These are phyloP conservation scores for Ramalina intermedia DNA, from an alignment of 495 filamentous ascomycete species.

Conservation along the genomic window DNA sequence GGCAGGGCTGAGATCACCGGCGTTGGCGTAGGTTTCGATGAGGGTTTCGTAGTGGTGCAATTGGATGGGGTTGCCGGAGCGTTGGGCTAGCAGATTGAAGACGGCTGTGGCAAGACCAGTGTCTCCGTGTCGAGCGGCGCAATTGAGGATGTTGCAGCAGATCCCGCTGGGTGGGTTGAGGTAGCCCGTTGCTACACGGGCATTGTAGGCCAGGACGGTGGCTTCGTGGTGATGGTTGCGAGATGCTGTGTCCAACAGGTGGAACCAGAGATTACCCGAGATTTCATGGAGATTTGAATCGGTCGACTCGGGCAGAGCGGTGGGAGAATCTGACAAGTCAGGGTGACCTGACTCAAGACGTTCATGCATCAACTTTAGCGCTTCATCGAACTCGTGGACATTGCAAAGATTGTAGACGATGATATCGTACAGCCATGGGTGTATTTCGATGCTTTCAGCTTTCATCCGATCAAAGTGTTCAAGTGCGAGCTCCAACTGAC, in stretches of 20 bases:
- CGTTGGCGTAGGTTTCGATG: slow-evolving; percentile 47
- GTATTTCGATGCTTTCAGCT: slow-evolving; percentile 36
- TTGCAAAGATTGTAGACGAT: slow-evolving; percentile 56
- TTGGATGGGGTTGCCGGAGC: slow-evolving; percentile 33
- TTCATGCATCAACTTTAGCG: slow-evolving; percentile 46
- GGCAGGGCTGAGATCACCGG: slow-evolving; percentile 27
- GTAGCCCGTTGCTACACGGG: slow-evolving; percentile 38
- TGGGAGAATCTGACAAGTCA: not conserved
- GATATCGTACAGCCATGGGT: slow-evolving; percentile 61
- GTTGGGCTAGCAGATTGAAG: slow-evolving; percentile 37
- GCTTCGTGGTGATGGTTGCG: slow-evolving; percentile 36
- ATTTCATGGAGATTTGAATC: slow-evolving; percentile 22
- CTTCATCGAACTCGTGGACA: slow-evolving; percentile 59
- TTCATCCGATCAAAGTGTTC: slow-evolving; percentile 56
- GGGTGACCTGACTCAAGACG: slow-evolving; percentile 15
- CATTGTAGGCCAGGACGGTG: slow-evolving; percentile 48
- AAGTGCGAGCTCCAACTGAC: slow-evolving; percentile 67
- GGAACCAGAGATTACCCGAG: slow-evolving; percentile 42
- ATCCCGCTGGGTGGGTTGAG: slow-evolving; percentile 52
- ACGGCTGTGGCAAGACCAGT: slow-evolving; percentile 49
- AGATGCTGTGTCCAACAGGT: slow-evolving; percentile 56
- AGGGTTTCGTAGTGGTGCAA: slow-evolving; percentile 65
- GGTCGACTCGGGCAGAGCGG: too few relatives aligned
- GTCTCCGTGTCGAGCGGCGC: slow-evolving; percentile 53
- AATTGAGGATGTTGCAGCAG: slow-evolving; percentile 48